Percentiles rank a stretch among this genome's conserved stretches.
Conservation (phyloP, 345 rosid genomes). For the Populus pruinosa region DNA sequence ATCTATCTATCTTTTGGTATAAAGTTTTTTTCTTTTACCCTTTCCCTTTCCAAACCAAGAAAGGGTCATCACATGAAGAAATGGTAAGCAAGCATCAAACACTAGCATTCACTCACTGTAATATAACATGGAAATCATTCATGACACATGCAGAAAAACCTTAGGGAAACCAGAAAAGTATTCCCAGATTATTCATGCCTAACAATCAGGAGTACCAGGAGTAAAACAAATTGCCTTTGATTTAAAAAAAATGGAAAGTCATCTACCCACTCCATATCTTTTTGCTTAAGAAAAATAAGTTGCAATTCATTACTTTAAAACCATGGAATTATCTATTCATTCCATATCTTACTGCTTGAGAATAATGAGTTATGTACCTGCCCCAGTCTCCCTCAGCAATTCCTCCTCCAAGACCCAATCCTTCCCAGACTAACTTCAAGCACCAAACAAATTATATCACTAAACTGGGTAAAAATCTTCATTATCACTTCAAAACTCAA, state of each 20-base stretch:
- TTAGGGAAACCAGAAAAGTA: background rate
- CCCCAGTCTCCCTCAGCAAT: constrained; percentile 71
- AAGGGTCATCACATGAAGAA: background rate
- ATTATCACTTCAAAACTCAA: background rate
- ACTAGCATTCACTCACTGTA: background rate
- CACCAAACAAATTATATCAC: constrained; percentile 13
- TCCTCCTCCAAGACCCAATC: constrained; percentile 87
- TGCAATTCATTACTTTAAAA: background rate
- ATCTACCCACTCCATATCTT: background rate
- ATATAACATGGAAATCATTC: background rate
- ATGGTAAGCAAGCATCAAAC: background rate
- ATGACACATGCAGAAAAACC: background rate
- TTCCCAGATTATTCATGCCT: background rate
- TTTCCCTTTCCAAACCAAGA: background rate
- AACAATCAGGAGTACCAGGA: background rate
- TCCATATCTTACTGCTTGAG: background rate
- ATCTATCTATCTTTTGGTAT: background rate
- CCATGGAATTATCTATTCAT: background rate
- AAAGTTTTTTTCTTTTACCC: background rate
- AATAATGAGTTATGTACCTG: constrained; percentile 42
- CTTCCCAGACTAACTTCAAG: constrained; percentile 82
- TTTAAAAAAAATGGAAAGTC: background rate
- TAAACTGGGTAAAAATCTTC: background rate
- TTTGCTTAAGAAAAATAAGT: background rate
- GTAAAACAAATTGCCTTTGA: background rate